Evolutionary conservation across 768 basidiomycete species (phyloP), one percentile per base, ranked within the genome.

Genomic region (Tylopilus rubrobrunneus): DNA sequence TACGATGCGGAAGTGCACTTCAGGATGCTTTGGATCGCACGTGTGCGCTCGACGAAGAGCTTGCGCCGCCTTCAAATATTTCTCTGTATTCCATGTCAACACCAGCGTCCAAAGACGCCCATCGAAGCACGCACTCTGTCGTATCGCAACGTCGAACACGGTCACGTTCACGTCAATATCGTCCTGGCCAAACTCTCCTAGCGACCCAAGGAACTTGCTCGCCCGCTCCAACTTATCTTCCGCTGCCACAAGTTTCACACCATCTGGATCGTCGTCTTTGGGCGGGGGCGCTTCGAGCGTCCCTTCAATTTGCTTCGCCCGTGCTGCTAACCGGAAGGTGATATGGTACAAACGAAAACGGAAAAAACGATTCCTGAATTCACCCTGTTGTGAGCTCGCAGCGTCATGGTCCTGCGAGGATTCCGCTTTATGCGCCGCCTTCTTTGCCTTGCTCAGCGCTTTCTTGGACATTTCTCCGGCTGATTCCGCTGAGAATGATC

Each of bases 201-300:
- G 68, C 4, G 87, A 88, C 23, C 70, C 72, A 25, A 96, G 73
- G 19, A 90, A 65, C 63, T 87, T 89, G 46, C 79, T 76, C 0
- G 94, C 93, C 15, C 80, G 80, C 43, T 89, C 91, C 5, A 98
- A 75, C 3, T 84, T 82, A 51, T 89, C 85, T 1, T 81, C 58
- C 17, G 77, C 74, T 27, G 74, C 69, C 31, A 93, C 71, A 5
- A 93, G 73, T 62, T 89, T 87, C 43, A 79, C 63, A 23, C 95
- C 96, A 19, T 88, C 84, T 0, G 90, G 89, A 65, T 96, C 94
- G 4, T 92, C 89, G 61, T 95, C 92, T 66, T 84, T 88, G 11
- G 72, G 51, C 4, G 76, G 65, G 5, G 67, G 66, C 1, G 73
- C 67, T 41, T 88, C 86, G 0, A 88, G 77, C 64, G 84, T 86